phyloP scores from a whole-genome alignment of 139 green algal genomes.

The Tetratostichococcus sp. region DNA sequence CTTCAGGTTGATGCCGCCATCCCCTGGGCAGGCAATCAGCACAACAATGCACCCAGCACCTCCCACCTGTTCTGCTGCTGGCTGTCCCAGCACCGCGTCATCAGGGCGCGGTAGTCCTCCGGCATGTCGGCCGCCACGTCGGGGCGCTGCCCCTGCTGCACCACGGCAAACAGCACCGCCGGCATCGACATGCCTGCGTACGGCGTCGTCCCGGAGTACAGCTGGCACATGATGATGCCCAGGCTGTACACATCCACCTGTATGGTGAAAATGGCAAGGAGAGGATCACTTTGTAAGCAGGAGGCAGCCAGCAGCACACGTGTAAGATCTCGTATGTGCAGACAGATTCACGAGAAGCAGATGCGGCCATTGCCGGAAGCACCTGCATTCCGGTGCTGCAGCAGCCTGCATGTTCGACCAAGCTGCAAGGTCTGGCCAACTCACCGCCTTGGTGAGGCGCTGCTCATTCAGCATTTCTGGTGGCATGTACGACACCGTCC shows the following conservation, averaged over 20 bases:
- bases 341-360: no score
- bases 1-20: no score
- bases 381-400: no score
- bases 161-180: conserved; percentile 9
- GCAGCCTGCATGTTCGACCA: no score
- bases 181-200: not conserved
- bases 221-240: not conserved
- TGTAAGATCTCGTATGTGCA: no score
- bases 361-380: no score
- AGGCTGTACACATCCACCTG: not conserved
- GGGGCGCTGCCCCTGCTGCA: not conserved
- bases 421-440: no score
- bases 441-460: conserved; percentile 8
- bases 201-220: not conserved
- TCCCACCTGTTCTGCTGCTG: not conserved
- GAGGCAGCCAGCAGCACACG: no score
- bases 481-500: conserved; percentile 36
- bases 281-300: no score
- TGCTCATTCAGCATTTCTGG: conserved; percentile 29
- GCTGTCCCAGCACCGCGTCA: conserved; percentile 1
- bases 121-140: not conserved
- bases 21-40: no score
- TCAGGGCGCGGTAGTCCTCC: not conserved
- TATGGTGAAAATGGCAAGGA: not conserved
- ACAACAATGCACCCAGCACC: no score